Evolutionary conservation across 352 stramenopile genomes (phyloP).

Genomic region (Phytophthora megakarya): DNA sequence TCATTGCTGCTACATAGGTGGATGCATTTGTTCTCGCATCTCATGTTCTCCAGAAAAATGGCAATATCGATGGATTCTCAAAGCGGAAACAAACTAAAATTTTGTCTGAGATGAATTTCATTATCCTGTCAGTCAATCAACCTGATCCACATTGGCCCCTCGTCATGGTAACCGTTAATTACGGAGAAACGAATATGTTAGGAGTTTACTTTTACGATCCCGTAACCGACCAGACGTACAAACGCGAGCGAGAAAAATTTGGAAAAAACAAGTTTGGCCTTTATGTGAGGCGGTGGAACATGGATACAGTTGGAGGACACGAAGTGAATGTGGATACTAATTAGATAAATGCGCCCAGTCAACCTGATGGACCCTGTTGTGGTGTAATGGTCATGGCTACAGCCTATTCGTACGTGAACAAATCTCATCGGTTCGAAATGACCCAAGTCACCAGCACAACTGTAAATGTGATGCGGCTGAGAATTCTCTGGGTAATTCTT

Average conservation of each 20-base stretch:
- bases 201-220: slow-evolving; percentile 3
- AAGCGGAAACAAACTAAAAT: background rate
- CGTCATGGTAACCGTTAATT: background rate
- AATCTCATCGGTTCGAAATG: background rate
- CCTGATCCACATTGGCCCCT: background rate
- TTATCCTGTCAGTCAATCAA: background rate
- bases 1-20: background rate
- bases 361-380: background rate
- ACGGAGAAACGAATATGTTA: background rate
- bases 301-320: background rate
- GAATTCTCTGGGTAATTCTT: background rate
- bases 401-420: background rate
- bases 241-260: slow-evolving; percentile 2
- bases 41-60: background rate
- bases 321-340: background rate
- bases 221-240: background rate
- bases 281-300: background rate
- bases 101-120: background rate
- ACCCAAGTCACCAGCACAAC: background rate
- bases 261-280: background rate
- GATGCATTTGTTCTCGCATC: background rate
- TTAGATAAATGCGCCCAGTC: background rate
- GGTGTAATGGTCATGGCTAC: background rate
- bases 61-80: too few species aligned
- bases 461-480: background rate